Evolutionary conservation across 2,329 filamentous ascomycete genomes (phyloP).

Genomic region (Sarocladium oryzae): DNA sequence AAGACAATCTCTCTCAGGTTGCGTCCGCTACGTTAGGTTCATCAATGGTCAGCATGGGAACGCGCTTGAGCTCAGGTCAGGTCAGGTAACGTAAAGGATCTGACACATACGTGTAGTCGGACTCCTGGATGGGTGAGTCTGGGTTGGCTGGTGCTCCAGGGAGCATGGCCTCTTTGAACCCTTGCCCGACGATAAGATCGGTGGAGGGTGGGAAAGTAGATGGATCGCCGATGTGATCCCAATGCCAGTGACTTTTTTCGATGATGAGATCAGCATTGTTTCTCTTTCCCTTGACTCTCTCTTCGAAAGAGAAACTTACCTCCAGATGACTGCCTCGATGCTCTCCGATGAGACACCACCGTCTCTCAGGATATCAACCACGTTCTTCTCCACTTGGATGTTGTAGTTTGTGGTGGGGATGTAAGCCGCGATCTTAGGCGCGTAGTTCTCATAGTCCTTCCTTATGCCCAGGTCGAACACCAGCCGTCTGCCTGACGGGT

Average conservation of each 20-base stretch:
- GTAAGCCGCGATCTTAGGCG: constrained; percentile 19
- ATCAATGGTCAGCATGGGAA: no score
- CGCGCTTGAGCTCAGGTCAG: neutral
- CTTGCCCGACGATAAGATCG: constrained; percentile 45
- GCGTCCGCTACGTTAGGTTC: constrained; percentile 34
- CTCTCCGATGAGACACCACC: neutral
- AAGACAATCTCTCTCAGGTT: constrained; percentile 23
- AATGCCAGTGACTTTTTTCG: constrained; percentile 36
- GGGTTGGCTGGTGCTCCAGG: constrained; percentile 39
- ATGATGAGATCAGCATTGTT: neutral
- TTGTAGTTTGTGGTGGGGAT: constrained; percentile 21
- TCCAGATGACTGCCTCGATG: constrained; percentile 4
- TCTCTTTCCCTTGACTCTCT: neutral
- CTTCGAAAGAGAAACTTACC: constrained; percentile 8
- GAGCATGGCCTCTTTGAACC: constrained; percentile 37
- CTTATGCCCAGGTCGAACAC: constrained; percentile 25
- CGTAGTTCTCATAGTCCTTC: constrained; percentile 22
- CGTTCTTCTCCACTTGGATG: constrained; percentile 19
- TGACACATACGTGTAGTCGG: constrained; percentile 5
- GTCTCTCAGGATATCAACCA: constrained; percentile 18
- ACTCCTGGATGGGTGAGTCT: constrained; percentile 17
- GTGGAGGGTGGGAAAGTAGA: constrained; percentile 38
- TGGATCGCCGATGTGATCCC: constrained; percentile 47
- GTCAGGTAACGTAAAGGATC: neutral
- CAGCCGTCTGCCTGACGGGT: constrained; percentile 20